Base-by-base conservation (phyloP, 2,329 filamentous ascomycete species). In the Colletotrichum cordylinicola region DNA sequence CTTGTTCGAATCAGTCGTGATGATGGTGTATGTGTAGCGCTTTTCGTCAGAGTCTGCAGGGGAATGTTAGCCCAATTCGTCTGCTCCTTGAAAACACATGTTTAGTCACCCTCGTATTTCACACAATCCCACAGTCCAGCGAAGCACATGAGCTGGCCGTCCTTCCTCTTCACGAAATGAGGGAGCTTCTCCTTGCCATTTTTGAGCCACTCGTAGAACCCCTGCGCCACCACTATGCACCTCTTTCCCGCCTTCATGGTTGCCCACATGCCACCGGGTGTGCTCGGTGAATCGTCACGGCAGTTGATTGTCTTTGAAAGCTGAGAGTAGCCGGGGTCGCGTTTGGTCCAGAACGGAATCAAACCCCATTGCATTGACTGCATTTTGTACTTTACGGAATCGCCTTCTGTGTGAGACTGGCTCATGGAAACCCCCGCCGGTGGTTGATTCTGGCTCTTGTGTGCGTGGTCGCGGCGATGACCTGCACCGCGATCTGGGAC, bases 341-440 rank as follows among this genome's bases (percentile, higher is more conserved):
- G 90, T 86, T 96, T 98, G 5, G 95, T 98, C 96, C 96, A 98
- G 84, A 94, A 98, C 0, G 97, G 96, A 16, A 98, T 89, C 8
- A 99, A 89, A 0, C 96, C 97, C 97, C 97, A 99, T 89, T 95
- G 96, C 94, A 98, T 98, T 3, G 93, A 90, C 83, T 98, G 96
- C 10, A 99, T 87, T 83, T 94, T 96, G 86, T 98, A 98, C 79
- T 86, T 92, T 12, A 89, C 88, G 74, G 76, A 52, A 52, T 70
- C 37, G 33, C 70, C 70, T 6, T 78, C 76, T 12, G 77, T 66
- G 18, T 80, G 73, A 67, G 78, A 78, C 72, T 82, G 77, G 27
- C 78, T 72, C 15, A 79, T 80, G 74, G 60, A 79, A 33, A 48
- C 21, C 18, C 48, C 74, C 1, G 70, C 21, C 8, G 48, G 29